Conservation (phyloP, 257 asterid genomes). For the Solanum gandarillasii region DNA sequence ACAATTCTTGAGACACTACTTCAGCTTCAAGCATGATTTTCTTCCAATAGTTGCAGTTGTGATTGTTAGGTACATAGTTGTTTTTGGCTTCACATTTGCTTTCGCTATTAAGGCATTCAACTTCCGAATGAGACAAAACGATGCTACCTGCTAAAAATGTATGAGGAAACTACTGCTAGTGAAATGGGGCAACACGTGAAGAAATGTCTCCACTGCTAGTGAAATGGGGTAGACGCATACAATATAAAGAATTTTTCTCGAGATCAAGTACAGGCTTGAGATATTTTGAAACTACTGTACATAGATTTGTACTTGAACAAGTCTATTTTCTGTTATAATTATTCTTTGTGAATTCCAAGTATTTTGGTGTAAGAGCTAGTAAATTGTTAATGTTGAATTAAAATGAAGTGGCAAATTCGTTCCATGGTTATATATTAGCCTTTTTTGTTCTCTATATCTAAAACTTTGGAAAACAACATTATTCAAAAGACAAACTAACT, state of each 20-base stretch:
- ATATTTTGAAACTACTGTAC: not conserved
- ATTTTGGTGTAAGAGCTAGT: not conserved
- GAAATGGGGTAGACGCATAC: not conserved
- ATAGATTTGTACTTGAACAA: not conserved
- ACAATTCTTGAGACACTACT: conserved; percentile 31
- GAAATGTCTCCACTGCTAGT: not conserved
- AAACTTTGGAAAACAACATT: not conserved
- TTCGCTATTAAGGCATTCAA: conserved; percentile 28
- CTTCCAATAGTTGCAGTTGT: conserved; percentile 29
- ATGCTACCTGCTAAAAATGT: not conserved
- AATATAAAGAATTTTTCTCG: not conserved
- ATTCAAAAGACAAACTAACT: not conserved
- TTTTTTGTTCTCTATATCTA: not conserved
- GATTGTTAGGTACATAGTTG: conserved; percentile 11
- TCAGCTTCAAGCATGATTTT: conserved; percentile 32
- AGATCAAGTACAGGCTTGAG: not conserved
- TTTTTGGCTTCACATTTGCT: conserved; percentile 35
- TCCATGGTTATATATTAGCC: not conserved
- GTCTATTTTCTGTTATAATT: not conserved
- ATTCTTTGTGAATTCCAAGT: not conserved
- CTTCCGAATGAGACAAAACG: conserved; percentile 32
- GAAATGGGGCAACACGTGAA: not conserved
- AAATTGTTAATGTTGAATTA: not conserved
- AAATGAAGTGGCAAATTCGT: not conserved
- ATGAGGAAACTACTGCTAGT: not conserved